These are phyloP conservation scores for Orbilia blumenaviensis DNA, from an alignment of 2,329 filamentous ascomycete genomes.

Conservation along the genomic window DNA sequence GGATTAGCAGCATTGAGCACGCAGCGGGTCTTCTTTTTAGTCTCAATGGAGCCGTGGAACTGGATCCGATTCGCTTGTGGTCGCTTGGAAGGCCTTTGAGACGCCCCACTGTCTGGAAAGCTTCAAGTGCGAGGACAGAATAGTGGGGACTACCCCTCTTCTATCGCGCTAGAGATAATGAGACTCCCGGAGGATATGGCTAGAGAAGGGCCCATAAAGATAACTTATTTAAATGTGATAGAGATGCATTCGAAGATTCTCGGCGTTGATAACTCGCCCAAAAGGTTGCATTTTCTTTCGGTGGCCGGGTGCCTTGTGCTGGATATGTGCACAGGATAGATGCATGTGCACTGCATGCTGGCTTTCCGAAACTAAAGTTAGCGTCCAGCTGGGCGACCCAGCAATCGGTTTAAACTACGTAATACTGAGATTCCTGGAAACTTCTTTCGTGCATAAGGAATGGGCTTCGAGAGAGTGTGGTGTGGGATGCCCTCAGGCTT, in stretches of 20 bases:
- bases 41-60: conserved; percentile 36
- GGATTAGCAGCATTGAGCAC: too few species aligned
- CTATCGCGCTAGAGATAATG: conserved; percentile 5
- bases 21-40: conserved; percentile 27
- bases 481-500: conserved; percentile 7
- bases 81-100: neutral
- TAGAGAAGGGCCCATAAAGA: too few species aligned
- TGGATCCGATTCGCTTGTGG: conserved; percentile 49
- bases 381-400: neutral
- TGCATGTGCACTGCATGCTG: neutral
- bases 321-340: neutral
- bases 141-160: conserved; percentile 24
- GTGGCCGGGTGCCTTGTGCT: neutral
- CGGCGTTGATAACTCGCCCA: too few species aligned
- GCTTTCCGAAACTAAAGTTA: neutral
- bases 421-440: conserved; percentile 11
- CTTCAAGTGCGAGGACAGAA: neutral
- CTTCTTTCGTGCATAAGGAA: conserved; percentile 4
- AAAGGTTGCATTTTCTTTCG: neutral
- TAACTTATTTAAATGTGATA: too few species aligned
- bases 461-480: neutral
- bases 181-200: too few species aligned
- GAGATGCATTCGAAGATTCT: too few species aligned
- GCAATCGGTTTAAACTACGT: conserved; percentile 18
- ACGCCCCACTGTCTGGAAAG: neutral